Percentiles rank a stretch among this genome's conserved stretches.
Evolutionary conservation across 306 rosid species (phyloP).

Genomic region (Corylus avellana): DNA sequence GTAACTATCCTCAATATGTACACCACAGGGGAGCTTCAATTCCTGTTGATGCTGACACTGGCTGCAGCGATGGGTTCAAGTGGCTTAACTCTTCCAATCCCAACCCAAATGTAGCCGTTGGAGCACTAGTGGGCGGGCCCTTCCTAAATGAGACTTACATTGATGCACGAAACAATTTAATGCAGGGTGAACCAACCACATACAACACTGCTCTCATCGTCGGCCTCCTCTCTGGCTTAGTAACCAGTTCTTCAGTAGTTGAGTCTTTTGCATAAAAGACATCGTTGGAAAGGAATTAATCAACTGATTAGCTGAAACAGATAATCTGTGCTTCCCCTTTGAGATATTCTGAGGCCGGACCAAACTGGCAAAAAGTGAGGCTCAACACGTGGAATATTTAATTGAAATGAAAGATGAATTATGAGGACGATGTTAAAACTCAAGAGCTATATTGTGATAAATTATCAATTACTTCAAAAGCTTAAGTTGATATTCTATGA

Average conservation of each 20-base stretch:
- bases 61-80: constrained; percentile 61
- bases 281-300: not conserved
- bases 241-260: constrained; percentile 46
- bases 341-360: too few relatives aligned
- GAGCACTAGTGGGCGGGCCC: constrained; percentile 78
- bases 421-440: too few relatives aligned
- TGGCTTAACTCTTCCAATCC: constrained; percentile 48
- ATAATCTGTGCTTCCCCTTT: too few relatives aligned
- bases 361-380: too few relatives aligned
- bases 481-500: too few relatives aligned
- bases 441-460: too few relatives aligned
- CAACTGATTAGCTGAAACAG: too few relatives aligned
- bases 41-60: constrained; percentile 52
- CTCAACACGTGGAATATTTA: too few relatives aligned
- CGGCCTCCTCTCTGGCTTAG: constrained; percentile 64
- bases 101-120: constrained; percentile 63
- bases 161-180: constrained; percentile 57
- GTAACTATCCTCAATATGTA: constrained; percentile 49
- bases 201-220: constrained; percentile 61
- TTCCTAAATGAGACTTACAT: constrained; percentile 58
- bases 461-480: too few relatives aligned
- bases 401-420: too few relatives aligned
- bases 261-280: constrained; percentile 30
- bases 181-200: constrained; percentile 65
- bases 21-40: constrained; percentile 79